Base-by-base conservation (phyloP, 495 filamentous ascomycete genomes). In the Patellaria atrata region DNA sequence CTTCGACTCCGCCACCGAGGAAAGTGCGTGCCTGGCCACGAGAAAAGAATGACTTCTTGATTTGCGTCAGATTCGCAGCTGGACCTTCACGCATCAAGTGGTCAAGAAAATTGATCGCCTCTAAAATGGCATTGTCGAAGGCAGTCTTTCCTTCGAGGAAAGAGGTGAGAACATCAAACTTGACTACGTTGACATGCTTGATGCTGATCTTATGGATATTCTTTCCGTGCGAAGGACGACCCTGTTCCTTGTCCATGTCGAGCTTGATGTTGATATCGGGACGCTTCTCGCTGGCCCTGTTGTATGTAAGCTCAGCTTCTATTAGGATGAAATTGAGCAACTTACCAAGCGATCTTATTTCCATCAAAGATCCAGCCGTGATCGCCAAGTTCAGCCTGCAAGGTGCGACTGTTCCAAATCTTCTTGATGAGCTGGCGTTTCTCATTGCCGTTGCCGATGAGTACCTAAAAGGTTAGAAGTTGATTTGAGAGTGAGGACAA, bases 91-190 rank as follows among this genome's bases (percentile, higher is more conserved):
- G 82, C 23, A 97, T 56, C 13, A 82, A 59, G 51, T 97, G 89
- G 41, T 97, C 87, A 2, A 96, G 60, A 55, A 94, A 91, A 52
- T 79, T 93, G 43, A 94, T 70, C 27, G 79, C 74, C 48, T 91
- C 79, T 11, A 92, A 59, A 18, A 84, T 68, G 8, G 58, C 43
- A 19, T 68, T 68, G 40, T 82, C 67, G 50, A 78, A 78, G 1
- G 56, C 45, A 17, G 60, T 60, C 8, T 66, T 57, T 3, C 69
- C 66, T 0, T 62, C 36, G 0, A 97, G 62, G 56, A 84, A 94
- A 2, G 55, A 54, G 3, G 59, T 50, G 20, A 97, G 64, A 2
- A 67, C 63, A 4, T 62, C 48, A 22, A 94, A 60, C 13, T 76
- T 65, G 41, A 97, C 65, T 0, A 44, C 55, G 11, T 65, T 70